Evolutionary conservation across 1,139 yeast species (phyloP).

Genomic region (Scheffersomyces stambukii): DNA sequence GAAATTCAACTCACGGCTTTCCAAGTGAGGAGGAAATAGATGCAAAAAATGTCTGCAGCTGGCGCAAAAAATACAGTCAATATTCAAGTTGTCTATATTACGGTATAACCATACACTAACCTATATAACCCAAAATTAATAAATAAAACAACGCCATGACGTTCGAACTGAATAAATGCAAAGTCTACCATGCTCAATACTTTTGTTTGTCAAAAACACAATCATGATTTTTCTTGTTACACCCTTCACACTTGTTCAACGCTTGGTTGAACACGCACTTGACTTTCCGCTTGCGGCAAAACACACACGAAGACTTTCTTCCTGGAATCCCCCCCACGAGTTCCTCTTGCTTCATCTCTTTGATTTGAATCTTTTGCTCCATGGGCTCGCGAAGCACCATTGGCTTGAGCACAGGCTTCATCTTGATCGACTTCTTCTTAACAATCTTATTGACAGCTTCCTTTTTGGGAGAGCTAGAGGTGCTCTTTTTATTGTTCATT

Average conservation of each 20-base stretch:
- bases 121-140: not conserved
- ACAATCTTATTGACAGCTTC: constrained; percentile 5
- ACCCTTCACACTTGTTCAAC: constrained; percentile 32
- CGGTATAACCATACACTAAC: too few species aligned
- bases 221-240: constrained; percentile 30
- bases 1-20: too few species aligned
- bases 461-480: too few species aligned
- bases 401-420: constrained; percentile 1
- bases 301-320: constrained; percentile 32
- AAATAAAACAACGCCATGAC: not conserved
- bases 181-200: constrained; percentile 1
- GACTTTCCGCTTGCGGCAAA: constrained; percentile 37
- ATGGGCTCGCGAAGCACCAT: not conserved
- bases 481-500: constrained; percentile 18
- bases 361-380: not conserved
- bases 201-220: constrained; percentile 24
- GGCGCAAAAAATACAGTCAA: too few species aligned
- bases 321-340: not conserved
- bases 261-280: constrained; percentile 30
- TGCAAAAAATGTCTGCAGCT: too few species aligned
- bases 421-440: constrained; percentile 4
- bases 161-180: not conserved
- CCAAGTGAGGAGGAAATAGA: too few species aligned
- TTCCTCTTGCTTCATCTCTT: constrained; percentile 1
- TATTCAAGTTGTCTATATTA: too few species aligned